Evolutionary conservation across 805 yeast genomes (phyloP).

Genomic region (Danielia reshetovae): DNA sequence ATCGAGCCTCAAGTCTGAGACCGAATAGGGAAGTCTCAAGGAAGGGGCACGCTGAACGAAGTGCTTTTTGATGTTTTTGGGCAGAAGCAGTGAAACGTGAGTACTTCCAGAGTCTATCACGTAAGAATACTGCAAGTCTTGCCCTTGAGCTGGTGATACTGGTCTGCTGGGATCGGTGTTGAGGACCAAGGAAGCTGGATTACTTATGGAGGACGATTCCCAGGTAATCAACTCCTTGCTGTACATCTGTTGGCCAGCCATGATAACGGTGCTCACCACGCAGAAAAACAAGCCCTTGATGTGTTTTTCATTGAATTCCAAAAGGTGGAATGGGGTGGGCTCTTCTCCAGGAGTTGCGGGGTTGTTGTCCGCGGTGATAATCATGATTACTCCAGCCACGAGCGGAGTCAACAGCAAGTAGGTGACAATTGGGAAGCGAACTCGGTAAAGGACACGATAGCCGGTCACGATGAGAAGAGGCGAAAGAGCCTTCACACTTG

Average conservation of each 20-base stretch:
- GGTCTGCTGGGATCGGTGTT: conserved; percentile 20
- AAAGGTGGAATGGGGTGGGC: neutral
- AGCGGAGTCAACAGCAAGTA: conserved; percentile 51
- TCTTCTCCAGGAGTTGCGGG: conserved; percentile 11
- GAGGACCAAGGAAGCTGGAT: conserved; percentile 27
- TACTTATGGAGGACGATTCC: conserved; percentile 32
- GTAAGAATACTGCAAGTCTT: neutral
- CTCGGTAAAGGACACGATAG: conserved; percentile 50
- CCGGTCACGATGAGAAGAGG: conserved; percentile 58
- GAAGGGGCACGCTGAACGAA: conserved; percentile 18
- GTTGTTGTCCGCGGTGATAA: conserved; percentile 39
- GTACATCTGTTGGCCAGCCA: conserved; percentile 83
- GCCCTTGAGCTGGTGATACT: conserved; percentile 10
- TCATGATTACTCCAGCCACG: conserved; percentile 49
- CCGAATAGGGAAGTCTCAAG: conserved; percentile 29
- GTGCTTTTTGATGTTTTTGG: conserved; percentile 4
- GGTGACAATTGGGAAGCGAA: conserved; percentile 46
- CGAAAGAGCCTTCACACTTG: conserved; percentile 64
- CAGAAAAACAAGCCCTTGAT: conserved; percentile 68
- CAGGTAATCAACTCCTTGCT: conserved; percentile 72
- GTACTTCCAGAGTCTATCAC: conserved; percentile 2
- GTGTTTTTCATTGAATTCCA: conserved; percentile 25
- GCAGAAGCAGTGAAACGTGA: conserved; percentile 9
- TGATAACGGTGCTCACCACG: conserved; percentile 61
- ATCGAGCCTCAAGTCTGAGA: conserved; percentile 29